Conservation (phyloP, 805 yeast species). For the Sungouiella blattae region DNA sequence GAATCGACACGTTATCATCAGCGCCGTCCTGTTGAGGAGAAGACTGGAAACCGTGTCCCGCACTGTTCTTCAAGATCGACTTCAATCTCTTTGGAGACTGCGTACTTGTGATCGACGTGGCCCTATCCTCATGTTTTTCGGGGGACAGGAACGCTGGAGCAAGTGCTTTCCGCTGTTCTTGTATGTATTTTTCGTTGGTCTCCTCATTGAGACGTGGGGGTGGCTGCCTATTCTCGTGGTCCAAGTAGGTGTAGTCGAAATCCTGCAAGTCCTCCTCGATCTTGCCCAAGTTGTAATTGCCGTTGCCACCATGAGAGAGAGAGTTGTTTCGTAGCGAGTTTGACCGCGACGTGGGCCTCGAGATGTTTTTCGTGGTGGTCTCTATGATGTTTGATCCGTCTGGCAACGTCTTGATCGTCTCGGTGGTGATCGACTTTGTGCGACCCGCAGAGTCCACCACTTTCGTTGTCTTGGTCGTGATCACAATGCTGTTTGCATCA, state of each 20-base stretch:
- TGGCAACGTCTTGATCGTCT: conserved; percentile 46
- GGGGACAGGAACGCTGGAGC: not conserved
- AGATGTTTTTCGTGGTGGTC: conserved; percentile 39
- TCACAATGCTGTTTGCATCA: conserved; percentile 14
- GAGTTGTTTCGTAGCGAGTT: conserved; percentile 24
- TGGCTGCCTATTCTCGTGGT: conserved; percentile 14
- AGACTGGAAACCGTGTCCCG: not conserved
- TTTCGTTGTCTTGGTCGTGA: conserved; percentile 48
- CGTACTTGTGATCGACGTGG: conserved; percentile 12
- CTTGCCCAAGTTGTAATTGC: conserved; percentile 26
- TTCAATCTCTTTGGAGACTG: conserved; percentile 26
- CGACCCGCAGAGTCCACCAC: conserved; percentile 50
- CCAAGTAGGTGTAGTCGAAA: conserved; percentile 41
- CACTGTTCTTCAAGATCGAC: conserved; percentile 31
- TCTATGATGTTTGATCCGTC: conserved; percentile 43
- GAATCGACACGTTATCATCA: too few relatives aligned
- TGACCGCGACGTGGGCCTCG: conserved; percentile 30
- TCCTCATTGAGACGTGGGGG: conserved; percentile 1
- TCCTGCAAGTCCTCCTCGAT: conserved; percentile 43
- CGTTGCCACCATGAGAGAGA: conserved; percentile 11
- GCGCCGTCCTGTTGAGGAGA: not conserved
- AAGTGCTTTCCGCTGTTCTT: conserved; percentile 2
- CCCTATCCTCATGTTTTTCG: conserved; percentile 2
- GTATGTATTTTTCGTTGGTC: not conserved
- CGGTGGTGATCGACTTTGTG: conserved; percentile 53